Evolutionary conservation across 2,329 filamentous ascomycete species (phyloP).

Genomic region (Colletotrichum sp.): DNA sequence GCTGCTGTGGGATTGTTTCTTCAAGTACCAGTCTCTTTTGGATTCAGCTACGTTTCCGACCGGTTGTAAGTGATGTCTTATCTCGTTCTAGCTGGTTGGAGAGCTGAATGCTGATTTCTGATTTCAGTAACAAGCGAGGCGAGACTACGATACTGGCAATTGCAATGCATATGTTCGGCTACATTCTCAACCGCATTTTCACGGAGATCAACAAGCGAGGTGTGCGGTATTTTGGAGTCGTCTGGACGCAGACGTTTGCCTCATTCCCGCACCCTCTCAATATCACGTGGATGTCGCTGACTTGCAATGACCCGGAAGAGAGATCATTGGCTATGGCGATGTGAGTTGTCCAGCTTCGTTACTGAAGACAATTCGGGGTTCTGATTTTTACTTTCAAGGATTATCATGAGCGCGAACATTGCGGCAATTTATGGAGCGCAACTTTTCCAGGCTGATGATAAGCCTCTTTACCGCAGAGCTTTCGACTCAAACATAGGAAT

Average conservation of each 20-base stretch:
- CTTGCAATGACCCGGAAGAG: constrained; percentile 61
- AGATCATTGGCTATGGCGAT: constrained; percentile 64
- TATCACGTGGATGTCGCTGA: constrained; percentile 64
- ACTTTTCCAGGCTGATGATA: constrained; percentile 60
- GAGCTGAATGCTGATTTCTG: neutral
- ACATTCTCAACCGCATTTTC: constrained; percentile 59
- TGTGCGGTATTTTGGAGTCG: constrained; percentile 57
- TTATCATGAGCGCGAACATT: constrained; percentile 67
- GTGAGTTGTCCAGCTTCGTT: constrained; percentile 34
- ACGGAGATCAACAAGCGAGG: constrained; percentile 47
- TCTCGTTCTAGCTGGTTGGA: too few relatives aligned
- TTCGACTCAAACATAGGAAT: constrained; percentile 52
- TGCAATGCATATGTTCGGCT: constrained; percentile 52
- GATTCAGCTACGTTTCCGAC: constrained; percentile 59
- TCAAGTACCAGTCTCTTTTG: constrained; percentile 56
- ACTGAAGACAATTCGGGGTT: neutral
- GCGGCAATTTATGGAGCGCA: constrained; percentile 67
- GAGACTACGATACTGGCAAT: constrained; percentile 58
- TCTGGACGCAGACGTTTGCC: constrained; percentile 61
- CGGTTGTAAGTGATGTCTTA: constrained; percentile 45
- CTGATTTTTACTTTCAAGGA: constrained; percentile 31
- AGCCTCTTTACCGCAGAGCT: constrained; percentile 54
- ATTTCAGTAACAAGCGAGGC: constrained; percentile 49
- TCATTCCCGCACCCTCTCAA: constrained; percentile 63
- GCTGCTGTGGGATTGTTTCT: constrained; percentile 59